Evolutionary conservation across 345 rosid species (phyloP).

Genomic region (Mercurialis annua): DNA sequence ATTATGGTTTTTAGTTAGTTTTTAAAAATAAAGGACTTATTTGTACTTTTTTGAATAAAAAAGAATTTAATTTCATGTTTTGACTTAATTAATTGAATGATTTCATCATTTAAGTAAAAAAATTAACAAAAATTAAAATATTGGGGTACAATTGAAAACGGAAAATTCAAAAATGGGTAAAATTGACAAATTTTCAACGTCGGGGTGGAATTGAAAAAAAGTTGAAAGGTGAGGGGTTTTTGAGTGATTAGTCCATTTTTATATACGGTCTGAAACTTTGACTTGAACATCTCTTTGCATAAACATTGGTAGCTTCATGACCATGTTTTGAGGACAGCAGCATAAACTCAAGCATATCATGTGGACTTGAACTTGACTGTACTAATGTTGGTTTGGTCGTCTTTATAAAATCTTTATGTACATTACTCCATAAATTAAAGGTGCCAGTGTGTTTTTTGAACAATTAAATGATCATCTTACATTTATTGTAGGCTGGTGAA

Average conservation of each 20-base stretch:
- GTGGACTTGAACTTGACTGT: neutral
- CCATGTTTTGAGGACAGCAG: neutral
- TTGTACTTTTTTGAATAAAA: too few relatives aligned
- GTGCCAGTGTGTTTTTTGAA: neutral
- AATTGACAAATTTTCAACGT: too few relatives aligned
- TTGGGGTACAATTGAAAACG: too few relatives aligned
- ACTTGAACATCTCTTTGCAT: neutral
- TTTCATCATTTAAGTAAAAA: too few relatives aligned
- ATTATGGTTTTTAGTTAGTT: too few relatives aligned
- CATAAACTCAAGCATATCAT: neutral
- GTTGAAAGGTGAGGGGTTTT: too few relatives aligned
- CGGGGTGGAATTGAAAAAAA: too few relatives aligned
- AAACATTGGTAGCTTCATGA: neutral
- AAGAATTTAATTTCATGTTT: too few relatives aligned
- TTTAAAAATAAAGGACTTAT: too few relatives aligned
- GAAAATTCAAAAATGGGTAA: too few relatives aligned
- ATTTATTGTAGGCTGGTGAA: slow-evolving; percentile 47
- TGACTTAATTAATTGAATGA: too few relatives aligned
- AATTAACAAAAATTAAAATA: too few relatives aligned
- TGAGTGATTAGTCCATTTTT: neutral
- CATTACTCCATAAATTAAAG: neutral
- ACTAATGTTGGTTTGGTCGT: neutral
- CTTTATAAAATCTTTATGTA: neutral
- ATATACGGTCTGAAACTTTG: neutral
- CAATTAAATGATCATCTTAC: neutral